These are phyloP conservation scores for Naganishia friedmannii DNA, from an alignment of 768 basidiomycete species.

Conservation along the genomic window DNA sequence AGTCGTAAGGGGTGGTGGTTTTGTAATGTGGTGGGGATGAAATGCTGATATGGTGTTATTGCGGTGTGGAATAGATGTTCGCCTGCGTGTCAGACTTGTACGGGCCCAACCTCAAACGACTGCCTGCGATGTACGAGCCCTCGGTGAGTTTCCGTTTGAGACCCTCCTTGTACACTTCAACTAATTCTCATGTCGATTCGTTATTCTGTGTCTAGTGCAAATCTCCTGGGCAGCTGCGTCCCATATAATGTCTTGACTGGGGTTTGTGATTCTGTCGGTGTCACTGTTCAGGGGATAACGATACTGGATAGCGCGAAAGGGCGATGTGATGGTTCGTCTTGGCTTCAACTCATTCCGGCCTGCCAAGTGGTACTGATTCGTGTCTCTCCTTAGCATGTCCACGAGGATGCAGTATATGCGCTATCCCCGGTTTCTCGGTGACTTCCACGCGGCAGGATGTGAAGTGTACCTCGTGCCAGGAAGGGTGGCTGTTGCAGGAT, in stretches of 20 bases:
- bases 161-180: too few species aligned
- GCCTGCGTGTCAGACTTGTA: constrained; percentile 47
- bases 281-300: constrained; percentile 39
- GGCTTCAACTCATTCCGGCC: not conserved
- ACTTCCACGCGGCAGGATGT: constrained; percentile 28
- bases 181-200: too few species aligned
- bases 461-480: constrained; percentile 43
- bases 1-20: constrained; percentile 17
- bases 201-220: constrained; percentile 26
- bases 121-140: constrained; percentile 46
- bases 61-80: constrained; percentile 39
- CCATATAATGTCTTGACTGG: constrained; percentile 40
- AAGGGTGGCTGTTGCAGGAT: constrained; percentile 44
- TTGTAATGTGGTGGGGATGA: too few species aligned
- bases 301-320: constrained; percentile 42
- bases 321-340: constrained; percentile 44
- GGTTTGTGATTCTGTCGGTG: constrained; percentile 43
- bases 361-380: not conserved
- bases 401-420: constrained; percentile 41
- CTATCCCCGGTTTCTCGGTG: constrained; percentile 43
- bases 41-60: not conserved
- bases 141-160: too few species aligned
- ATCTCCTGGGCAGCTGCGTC: constrained; percentile 43
- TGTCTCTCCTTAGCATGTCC: constrained; percentile 42
- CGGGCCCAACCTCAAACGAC: constrained; percentile 41